Base-by-base conservation (phyloP, 2,329 filamentous ascomycete genomes). In the Alternaria angustiovoidea region DNA sequence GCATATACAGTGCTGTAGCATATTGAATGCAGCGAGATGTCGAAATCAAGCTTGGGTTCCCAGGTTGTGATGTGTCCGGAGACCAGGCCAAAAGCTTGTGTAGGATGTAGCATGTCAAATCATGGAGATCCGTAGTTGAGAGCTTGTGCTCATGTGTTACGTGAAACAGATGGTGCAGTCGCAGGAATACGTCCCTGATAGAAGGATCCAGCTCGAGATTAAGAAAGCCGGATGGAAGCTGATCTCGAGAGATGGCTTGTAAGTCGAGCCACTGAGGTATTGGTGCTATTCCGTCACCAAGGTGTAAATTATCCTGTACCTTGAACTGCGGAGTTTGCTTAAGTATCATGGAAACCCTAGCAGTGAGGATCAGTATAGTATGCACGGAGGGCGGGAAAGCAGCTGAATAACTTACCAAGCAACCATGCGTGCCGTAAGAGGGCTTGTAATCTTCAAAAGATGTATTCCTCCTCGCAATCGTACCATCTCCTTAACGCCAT, bases 291-390 rank as follows among this genome's bases (percentile, higher is more conserved):
- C 85, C 86, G 59, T 81, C 74, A 11, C 84, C 85, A 36, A 73
- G 65, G 1, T 83, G 83, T 7, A 67, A 46, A 30, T 87, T 83
- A 63, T 86, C 80, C 55, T 87, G 84, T 0, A 80, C 82, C 4
- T 77, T 59, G 57, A 87, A 88, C 59, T 87, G 85, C 18, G 86
- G 86, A 24, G 66, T 52, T 7, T 83, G 83, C 59, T 77, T 85
- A 6, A 88, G 80, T 4, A 88, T 76, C 80, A 88, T 79, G 0
- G 85, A 85, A n/a, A 87, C 84, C 86, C 86, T 87, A n/a, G 14
- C 11, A 26, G 20, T 14, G 20, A 36, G 26, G 32, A 42, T 57
- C n/a, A 54, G 30, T 28, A 52, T 28, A 14, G 12, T 16, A 22
- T 42, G 7, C 18, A 24, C 16, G 8, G 30, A 48, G 7, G 4